Conservation (phyloP, 768 basidiomycete species). For the Leucocoprinus birnbaumii region DNA sequence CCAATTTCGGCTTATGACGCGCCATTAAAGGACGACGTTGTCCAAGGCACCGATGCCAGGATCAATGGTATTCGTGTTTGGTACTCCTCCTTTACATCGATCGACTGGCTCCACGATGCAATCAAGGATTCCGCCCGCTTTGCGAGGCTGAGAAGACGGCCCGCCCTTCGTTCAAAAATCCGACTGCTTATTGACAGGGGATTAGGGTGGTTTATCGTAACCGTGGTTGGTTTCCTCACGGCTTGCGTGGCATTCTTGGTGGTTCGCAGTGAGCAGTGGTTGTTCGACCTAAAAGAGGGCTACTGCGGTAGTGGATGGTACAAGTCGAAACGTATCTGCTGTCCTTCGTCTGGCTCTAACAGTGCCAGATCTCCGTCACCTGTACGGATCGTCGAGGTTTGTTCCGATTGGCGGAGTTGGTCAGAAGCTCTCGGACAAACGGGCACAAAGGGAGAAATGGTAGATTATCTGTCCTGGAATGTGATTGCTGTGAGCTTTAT, state of each 20-base stretch:
- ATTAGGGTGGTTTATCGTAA: conserved; percentile 87
- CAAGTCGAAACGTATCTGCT: conserved; percentile 82
- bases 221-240: conserved; percentile 82
- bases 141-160: conserved; percentile 64
- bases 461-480: conserved; percentile 71
- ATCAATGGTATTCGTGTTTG: conserved; percentile 88
- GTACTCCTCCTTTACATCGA: conserved; percentile 88
- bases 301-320: conserved; percentile 72
- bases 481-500: conserved; percentile 66
- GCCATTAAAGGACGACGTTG: conserved; percentile 37
- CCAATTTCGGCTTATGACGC: conserved; percentile 77
- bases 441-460: conserved; percentile 33
- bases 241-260: conserved; percentile 87
- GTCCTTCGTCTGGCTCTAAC: conserved; percentile 36
- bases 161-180: conserved; percentile 65
- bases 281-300: conserved; percentile 93
- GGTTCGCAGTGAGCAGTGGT: conserved; percentile 79
- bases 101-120: conserved; percentile 96
- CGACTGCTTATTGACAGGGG: conserved; percentile 69
- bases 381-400: conserved; percentile 34
- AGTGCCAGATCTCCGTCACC: neutral
- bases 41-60: conserved; percentile 53
- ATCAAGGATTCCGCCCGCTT: conserved; percentile 91
- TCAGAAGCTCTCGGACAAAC: conserved; percentile 43
- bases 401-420: conserved; percentile 79